Evolutionary conservation across 2,329 filamentous ascomycete genomes (phyloP).

Genomic region (Calonectria hongkongensis): DNA sequence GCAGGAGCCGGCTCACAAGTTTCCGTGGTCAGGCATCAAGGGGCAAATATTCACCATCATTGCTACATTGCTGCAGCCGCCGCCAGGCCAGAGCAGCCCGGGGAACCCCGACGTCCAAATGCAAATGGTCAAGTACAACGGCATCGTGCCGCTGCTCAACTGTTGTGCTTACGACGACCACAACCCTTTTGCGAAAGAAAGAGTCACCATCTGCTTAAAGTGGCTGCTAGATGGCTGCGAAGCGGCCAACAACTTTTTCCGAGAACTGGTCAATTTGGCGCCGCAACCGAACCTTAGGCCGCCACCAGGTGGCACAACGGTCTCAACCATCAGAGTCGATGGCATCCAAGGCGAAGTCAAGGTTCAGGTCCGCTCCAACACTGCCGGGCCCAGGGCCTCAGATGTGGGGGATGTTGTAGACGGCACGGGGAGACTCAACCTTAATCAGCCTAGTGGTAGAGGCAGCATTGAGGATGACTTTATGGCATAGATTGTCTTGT

Average conservation of each 20-base stretch:
- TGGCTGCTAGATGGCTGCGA: constrained; percentile 86
- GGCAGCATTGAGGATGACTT: constrained; percentile 66
- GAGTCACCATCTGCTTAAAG: constrained; percentile 91
- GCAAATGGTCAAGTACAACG: constrained; percentile 89
- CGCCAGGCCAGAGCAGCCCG: constrained; percentile 74
- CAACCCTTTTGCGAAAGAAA: constrained; percentile 95
- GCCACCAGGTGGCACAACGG: constrained; percentile 59
- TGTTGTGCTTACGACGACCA: constrained; percentile 94
- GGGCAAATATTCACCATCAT: constrained; percentile 94
- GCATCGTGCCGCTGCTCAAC: constrained; percentile 90
- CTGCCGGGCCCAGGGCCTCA: constrained; percentile 51
- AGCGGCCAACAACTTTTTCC: constrained; percentile 82
- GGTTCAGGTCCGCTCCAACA: constrained; percentile 68
- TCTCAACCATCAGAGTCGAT: constrained; percentile 71
- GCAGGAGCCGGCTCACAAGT: constrained; percentile 79
- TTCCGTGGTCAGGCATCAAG: constrained; percentile 85
- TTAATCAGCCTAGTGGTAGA: constrained; percentile 57
- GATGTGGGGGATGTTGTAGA: constrained; percentile 64
- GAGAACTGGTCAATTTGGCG: constrained; percentile 73
- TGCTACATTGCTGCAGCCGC: constrained; percentile 91
- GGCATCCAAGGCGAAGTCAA: constrained; percentile 75
- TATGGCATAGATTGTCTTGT: constrained; percentile 62
- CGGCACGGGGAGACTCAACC: constrained; percentile 64
- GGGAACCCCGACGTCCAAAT: constrained; percentile 86
- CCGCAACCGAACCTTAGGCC: constrained; percentile 63